A percentile compares a stretch with the other conserved stretches of the same genome.
Evolutionary conservation across 2,329 filamentous ascomycete species (phyloP).

Genomic region (Venturia asperata): DNA sequence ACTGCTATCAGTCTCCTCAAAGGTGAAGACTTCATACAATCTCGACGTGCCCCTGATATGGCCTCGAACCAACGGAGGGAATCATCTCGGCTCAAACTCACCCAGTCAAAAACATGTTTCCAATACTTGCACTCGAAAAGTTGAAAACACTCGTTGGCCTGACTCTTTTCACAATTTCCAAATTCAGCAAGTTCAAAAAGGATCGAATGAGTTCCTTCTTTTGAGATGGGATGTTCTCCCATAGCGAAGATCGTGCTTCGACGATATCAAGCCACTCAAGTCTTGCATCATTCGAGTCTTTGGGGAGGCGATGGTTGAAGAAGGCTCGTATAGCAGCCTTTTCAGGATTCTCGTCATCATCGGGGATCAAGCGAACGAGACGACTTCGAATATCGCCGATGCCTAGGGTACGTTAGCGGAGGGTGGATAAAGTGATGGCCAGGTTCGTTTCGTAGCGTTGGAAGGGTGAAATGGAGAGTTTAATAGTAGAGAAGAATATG

Average conservation of each 20-base stretch:
- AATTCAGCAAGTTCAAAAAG: conserved; percentile 44
- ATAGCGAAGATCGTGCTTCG: conserved; percentile 71
- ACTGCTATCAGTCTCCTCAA: too few species aligned
- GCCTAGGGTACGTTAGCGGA: conserved; percentile 28
- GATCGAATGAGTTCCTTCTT: conserved; percentile 47
- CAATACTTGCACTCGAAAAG: conserved; percentile 44
- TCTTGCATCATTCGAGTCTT: conserved; percentile 54
- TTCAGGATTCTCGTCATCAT: conserved; percentile 51
- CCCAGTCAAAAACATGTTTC: conserved; percentile 46
- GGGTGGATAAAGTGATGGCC: not conserved
- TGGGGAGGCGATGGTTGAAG: conserved; percentile 79
- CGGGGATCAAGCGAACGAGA: conserved; percentile 82
- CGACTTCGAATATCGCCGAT: conserved; percentile 73
- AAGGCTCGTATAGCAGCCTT: conserved; percentile 69
- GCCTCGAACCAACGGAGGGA: conserved; percentile 30
- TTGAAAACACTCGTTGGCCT: conserved; percentile 43
- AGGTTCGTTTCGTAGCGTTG: not conserved
- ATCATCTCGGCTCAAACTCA: conserved; percentile 39
- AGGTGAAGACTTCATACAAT: too few species aligned
- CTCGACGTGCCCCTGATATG: too few species aligned
- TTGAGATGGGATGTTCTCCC: conserved; percentile 49
- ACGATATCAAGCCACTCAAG: conserved; percentile 84
- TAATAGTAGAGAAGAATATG: not conserved
- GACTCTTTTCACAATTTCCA: conserved; percentile 43
- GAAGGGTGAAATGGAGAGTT: not conserved